Evolutionary conservation across 2,329 filamentous ascomycete genomes (phyloP), one percentile per base, ranked within the genome.

Genomic region (Parasarocladium wereldwijsianum): DNA sequence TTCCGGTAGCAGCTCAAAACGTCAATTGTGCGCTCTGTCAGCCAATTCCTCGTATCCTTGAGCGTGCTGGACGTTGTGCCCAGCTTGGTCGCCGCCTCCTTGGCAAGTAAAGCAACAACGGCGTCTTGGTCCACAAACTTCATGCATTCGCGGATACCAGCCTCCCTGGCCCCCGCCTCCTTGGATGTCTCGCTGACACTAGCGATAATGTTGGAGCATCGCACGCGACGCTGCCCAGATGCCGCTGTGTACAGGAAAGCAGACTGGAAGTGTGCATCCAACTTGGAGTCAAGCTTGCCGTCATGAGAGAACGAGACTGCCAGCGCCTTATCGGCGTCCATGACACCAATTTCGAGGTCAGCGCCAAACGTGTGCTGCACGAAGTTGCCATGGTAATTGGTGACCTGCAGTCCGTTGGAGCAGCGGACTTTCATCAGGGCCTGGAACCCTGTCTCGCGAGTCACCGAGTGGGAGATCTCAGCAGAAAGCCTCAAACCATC

Each of bases 341-440:
- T 75, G 30, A 81, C 72, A 17, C 90, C 90, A 43, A 98, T 82
- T 50, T 98, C 86, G 25, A 98, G 69, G 53, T 98, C 90, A 3
- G 86, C 85, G 8, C 85, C 86, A 46, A 93, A 93, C 0, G 82
- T 90, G 55, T 94, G 85, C 47, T 98, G 90, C 29, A 92, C 70
- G 49, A 96, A 98, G 56, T 93, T 93, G 41, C 90, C 90, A 45
- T 93, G 84, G 47, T 98, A 98, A n/a, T 74, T 72, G 11, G 83
- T 75, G 11, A 98, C 79, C 50, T 98, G 90, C 31, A 98, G 64
- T 12, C 90, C 90, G 44, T 93, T 98, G 12, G 86, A 94, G 58
- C 90, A 98, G 37, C 90, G 79, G 34, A 98, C 87, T 62, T 98
- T 98, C 83, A 98, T 92, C 42, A 98, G 62, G 13, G 85, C 85